Evolutionary conservation across 345 rosid genomes (phyloP).

Genomic region (Dipteronia dyeriana): DNA sequence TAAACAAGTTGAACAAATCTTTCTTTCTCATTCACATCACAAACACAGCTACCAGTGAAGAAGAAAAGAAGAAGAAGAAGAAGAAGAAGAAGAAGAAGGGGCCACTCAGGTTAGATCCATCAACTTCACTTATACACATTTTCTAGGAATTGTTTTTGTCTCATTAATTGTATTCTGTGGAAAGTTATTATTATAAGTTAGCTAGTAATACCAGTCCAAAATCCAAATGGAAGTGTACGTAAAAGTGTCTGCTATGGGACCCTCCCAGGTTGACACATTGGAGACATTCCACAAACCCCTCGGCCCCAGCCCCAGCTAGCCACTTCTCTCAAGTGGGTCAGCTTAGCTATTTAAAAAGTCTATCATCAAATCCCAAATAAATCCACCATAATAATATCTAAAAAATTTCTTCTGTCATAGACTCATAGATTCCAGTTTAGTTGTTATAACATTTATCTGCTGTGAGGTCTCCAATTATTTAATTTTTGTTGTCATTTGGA

Average conservation of each 20-base stretch:
- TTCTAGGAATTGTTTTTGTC: background rate
- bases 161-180: no score
- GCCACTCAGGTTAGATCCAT: background rate
- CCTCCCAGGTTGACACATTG: slow-evolving; percentile 22
- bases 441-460: background rate
- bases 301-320: background rate
- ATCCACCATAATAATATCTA: background rate
- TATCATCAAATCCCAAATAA: no score
- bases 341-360: background rate
- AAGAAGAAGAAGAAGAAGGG: background rate
- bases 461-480: background rate
- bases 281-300: slow-evolving; percentile 17
- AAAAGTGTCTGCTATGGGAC: slow-evolving; percentile 10
- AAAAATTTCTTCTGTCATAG: background rate
- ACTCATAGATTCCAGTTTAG: background rate
- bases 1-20: background rate
- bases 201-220: no score
- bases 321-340: background rate
- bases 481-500: no score
- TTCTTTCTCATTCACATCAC: background rate
- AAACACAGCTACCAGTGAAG: background rate
- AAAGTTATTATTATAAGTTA: no score
- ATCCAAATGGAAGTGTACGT: no score
- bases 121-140: background rate
- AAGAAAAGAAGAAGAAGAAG: no score